Conservation (phyloP, 345 rosid genomes). For the Alliaria petiolata region DNA sequence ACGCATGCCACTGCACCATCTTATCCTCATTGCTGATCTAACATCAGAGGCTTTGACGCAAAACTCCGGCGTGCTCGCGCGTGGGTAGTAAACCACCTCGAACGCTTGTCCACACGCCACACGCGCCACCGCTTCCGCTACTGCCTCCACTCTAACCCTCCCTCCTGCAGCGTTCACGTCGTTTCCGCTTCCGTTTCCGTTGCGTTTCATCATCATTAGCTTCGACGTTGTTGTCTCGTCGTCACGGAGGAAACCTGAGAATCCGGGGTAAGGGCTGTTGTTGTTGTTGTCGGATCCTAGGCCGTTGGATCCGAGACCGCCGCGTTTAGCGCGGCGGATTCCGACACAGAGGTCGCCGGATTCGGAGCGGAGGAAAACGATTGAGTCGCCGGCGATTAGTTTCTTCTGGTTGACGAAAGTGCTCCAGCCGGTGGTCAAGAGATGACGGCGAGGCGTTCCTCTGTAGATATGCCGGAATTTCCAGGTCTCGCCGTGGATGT, state of each 20-base stretch:
- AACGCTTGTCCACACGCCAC: slow-evolving; percentile 68
- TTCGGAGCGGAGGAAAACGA: slow-evolving; percentile 78
- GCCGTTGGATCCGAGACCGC: slow-evolving; percentile 31
- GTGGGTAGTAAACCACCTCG: slow-evolving; percentile 75
- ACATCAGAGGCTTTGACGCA: slow-evolving; percentile 62
- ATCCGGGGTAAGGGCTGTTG: slow-evolving; percentile 38
- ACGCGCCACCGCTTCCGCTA: slow-evolving; percentile 65
- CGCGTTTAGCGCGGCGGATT: slow-evolving; percentile 78
- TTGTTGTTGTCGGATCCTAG: not conserved
- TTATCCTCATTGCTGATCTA: slow-evolving; percentile 63
- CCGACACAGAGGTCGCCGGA: slow-evolving; percentile 85
- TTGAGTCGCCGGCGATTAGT: slow-evolving; percentile 88
- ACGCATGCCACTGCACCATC: slow-evolving; percentile 91
- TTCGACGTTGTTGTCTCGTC: slow-evolving; percentile 30
- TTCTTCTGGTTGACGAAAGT: slow-evolving; percentile 91
- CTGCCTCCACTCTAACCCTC: slow-evolving; percentile 56
- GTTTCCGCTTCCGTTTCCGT: not conserved
- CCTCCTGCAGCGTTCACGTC: slow-evolving; percentile 36
- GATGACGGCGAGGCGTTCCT: slow-evolving; percentile 92
- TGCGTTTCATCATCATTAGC: slow-evolving; percentile 33
- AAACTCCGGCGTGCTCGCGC: slow-evolving; percentile 84
- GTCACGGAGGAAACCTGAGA: slow-evolving; percentile 59
- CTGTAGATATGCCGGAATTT: slow-evolving; percentile 93
- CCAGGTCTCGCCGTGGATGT: slow-evolving; percentile 89
- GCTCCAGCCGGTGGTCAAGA: slow-evolving; percentile 97